Conservation (phyloP, 2,329 filamentous ascomycete genomes). For the Penicillium thymicola region DNA sequence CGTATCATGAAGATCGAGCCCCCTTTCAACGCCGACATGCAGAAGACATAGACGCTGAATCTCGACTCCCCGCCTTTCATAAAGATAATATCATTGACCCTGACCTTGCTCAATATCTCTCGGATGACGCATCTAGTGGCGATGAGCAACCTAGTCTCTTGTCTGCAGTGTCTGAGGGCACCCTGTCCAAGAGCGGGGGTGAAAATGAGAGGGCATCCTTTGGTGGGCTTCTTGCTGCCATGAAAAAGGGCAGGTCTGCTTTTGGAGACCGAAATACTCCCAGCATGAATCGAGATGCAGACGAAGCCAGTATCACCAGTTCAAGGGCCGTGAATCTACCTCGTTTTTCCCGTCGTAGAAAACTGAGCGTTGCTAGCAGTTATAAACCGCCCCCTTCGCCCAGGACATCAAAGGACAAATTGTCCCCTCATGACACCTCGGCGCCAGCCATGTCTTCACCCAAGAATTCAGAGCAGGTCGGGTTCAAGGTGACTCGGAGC, state of each 20-base stretch:
- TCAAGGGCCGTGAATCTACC: constrained; percentile 58
- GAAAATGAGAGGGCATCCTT: constrained; percentile 75
- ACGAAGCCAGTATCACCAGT: constrained; percentile 62
- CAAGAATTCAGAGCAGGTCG: constrained; percentile 32
- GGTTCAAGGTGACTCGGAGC: constrained; percentile 65
- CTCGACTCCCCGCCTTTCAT: constrained; percentile 84
- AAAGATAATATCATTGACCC: constrained; percentile 98
- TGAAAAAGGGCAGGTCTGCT: constrained; percentile 71
- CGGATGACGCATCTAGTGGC: constrained; percentile 86
- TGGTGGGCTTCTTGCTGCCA: constrained; percentile 66
- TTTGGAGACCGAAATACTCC: constrained; percentile 71
- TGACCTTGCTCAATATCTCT: constrained; percentile 91
- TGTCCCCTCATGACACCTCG: constrained; percentile 36
- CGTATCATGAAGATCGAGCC: constrained; percentile 71
- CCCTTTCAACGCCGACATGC: constrained; percentile 76
- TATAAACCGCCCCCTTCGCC: constrained; percentile 69
- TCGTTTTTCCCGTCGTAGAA: constrained; percentile 68
- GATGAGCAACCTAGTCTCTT: constrained; percentile 90
- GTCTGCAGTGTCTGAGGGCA: constrained; percentile 64
- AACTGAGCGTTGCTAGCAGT: constrained; percentile 78
- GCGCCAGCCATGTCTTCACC: constrained; percentile 43
- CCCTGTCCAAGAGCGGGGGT: constrained; percentile 59
- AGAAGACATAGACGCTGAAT: constrained; percentile 63
- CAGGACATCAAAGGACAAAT: constrained; percentile 59
- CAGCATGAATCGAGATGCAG: constrained; percentile 66